Evolutionary conservation across 495 filamentous ascomycete genomes (phyloP).

Genomic region (Lophiostoma macrostomum): DNA sequence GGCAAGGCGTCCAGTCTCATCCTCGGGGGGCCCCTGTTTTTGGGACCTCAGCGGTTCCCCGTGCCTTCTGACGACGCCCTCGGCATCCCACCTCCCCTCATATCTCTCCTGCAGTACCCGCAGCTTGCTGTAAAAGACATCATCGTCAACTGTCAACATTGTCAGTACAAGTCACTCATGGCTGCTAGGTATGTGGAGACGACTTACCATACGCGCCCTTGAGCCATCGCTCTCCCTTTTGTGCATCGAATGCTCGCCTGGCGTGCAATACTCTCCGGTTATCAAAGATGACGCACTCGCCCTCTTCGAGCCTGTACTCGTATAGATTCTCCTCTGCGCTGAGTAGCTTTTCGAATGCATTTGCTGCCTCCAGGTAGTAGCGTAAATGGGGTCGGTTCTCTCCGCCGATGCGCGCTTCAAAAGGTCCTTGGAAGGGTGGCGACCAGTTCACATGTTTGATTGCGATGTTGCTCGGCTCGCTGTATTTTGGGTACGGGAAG

Average conservation of each 20-base stretch:
- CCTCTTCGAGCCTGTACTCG: slow-evolving; percentile 69
- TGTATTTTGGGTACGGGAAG: slow-evolving; percentile 29
- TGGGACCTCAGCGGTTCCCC: too few relatives aligned
- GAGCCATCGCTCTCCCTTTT: slow-evolving; percentile 67
- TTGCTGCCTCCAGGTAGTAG: slow-evolving; percentile 41
- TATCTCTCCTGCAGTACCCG: slow-evolving; percentile 41
- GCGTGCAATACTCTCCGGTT: slow-evolving; percentile 80
- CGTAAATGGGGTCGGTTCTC: slow-evolving; percentile 21
- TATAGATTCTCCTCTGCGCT: slow-evolving; percentile 53
- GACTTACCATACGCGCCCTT: slow-evolving; percentile 83
- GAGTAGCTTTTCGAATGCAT: slow-evolving; percentile 47
- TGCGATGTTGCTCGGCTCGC: slow-evolving; percentile 24
- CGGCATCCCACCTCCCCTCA: slow-evolving; percentile 25
- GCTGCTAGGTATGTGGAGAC: too few relatives aligned
- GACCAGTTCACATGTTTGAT: slow-evolving; percentile 61
- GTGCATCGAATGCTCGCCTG: slow-evolving; percentile 63
- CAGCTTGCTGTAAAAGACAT: slow-evolving; percentile 58
- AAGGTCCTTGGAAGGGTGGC: slow-evolving; percentile 62
- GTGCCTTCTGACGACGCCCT: slow-evolving; percentile 26
- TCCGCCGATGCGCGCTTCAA: slow-evolving; percentile 34
- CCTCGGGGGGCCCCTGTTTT: too few relatives aligned
- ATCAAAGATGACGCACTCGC: slow-evolving; percentile 83
- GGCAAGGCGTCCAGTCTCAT: too few relatives aligned
- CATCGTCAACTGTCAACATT: too few relatives aligned
- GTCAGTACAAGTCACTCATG: too few relatives aligned